phyloP scores from a whole-genome alignment of 2,329 filamentous ascomycete species.

The Ophiocordyceps camponoti-rufipedis region DNA sequence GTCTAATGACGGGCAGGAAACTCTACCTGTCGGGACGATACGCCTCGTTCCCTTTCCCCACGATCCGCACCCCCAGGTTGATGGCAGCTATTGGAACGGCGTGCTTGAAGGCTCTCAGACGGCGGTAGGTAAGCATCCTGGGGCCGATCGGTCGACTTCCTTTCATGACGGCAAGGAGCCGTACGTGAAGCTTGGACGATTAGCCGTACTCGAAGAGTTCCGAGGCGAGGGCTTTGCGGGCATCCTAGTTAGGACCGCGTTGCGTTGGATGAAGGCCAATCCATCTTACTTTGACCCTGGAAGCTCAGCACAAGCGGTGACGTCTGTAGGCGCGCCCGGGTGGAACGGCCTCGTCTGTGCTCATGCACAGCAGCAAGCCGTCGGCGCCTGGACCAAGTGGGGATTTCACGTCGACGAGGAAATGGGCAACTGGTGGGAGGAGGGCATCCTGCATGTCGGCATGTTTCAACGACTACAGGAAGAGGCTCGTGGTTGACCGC shows the following conservation, averaged over 20 bases:
- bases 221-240: conserved; percentile 47
- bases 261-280: conserved; percentile 50
- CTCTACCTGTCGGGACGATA: conserved; percentile 50
- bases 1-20: conserved; percentile 20
- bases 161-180: conserved; percentile 47
- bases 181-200: conserved; percentile 65
- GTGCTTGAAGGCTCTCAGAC: conserved; percentile 13
- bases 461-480: conserved; percentile 46
- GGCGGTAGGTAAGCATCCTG: conserved; percentile 5
- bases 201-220: conserved; percentile 51
- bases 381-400: conserved; percentile 47
- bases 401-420: conserved; percentile 58
- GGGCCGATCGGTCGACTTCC: conserved; percentile 25
- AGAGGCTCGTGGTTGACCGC: conserved; percentile 8
- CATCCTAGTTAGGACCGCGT: conserved; percentile 46
- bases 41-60: conserved; percentile 72
- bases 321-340: conserved; percentile 23
- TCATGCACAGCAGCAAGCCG: conserved; percentile 56
- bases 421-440: conserved; percentile 66
- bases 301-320: conserved; percentile 17
- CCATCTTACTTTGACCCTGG: conserved; percentile 34
- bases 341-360: conserved; percentile 64
- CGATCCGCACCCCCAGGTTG: conserved; percentile 37
- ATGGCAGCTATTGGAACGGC: conserved; percentile 28
- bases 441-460: conserved; percentile 68